Evolutionary conservation across 805 yeast species (phyloP), one percentile per base, ranked within the genome.

Genomic region (Candida rishiriensis): DNA sequence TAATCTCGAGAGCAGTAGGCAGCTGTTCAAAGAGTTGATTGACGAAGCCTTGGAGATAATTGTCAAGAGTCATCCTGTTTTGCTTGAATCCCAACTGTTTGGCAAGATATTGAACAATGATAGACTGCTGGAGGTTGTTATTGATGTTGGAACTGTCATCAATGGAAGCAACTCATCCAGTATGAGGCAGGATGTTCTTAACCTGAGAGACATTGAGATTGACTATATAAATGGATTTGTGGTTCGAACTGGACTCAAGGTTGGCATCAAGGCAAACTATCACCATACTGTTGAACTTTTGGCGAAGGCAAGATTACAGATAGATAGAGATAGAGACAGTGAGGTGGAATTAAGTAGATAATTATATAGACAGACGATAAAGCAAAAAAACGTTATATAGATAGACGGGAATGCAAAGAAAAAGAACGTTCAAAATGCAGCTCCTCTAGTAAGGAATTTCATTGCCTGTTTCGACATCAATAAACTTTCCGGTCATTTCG

Each of bases 141-240:
- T 58, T 12, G 47, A 60, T 12, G 43, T 54, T 36, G 69, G 69
- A 4, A 53, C 56, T 29, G 44, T 40, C 2, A 31, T 60, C 15
- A 61, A 62, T 41, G 72, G 75, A 0, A 60, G 71, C 34, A 91
- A 89, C 57, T 72, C 78, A 38, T 74, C 85, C 9, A 79, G 87
- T 13, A 85, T 84, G 90, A 68, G 85, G 39, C 79, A 78, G 46
- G 98, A 91, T 54, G 66, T 79, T 14, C 55, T 70, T 38, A 59
- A 65, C 50, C 65, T 75, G 46, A 73, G 77, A 52, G 73, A 70
- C 13, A 86, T 93, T 0, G 99, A 91, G 59, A 77, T 91, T 16
- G 85, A 83, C 48, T 85, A 76, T 59, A 82, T 91, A 47, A 93
- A 90, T 59, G 97, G 97, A 1, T 88, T 80, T 56, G 71, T 90